phyloP scores from a whole-genome alignment of 495 filamentous ascomycete genomes.

The Paragyromitra xinjiangensis region DNA sequence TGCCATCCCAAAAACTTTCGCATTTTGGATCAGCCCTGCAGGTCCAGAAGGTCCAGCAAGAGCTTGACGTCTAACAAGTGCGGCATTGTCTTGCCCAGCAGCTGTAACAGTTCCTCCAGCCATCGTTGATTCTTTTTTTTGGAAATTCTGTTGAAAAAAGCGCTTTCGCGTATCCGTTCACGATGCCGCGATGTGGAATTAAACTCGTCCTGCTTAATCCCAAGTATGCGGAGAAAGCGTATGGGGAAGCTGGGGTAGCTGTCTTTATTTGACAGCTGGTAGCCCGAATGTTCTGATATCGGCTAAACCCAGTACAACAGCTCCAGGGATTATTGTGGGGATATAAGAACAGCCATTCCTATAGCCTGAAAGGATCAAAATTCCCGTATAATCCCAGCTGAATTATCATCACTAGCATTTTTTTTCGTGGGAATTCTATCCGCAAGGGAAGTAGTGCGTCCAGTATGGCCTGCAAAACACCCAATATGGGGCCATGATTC shows the following conservation, averaged over 20 bases:
- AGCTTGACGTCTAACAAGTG: conserved; percentile 69
- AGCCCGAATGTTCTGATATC: conserved; percentile 6
- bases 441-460: neutral
- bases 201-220: conserved; percentile 7
- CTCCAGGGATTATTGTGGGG: conserved; percentile 16
- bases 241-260: conserved; percentile 33
- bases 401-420: neutral
- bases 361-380: conserved; percentile 22
- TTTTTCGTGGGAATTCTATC: neutral
- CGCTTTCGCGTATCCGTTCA: neutral
- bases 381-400: conserved; percentile 2
- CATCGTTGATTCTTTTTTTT: conserved; percentile 32
- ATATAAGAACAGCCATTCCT: neutral
- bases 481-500: neutral
- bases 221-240: conserved; percentile 18
- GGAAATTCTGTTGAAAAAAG: neutral
- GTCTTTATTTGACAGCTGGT: conserved; percentile 35
- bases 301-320: conserved; percentile 32
- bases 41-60: conserved; percentile 73
- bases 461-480: neutral
- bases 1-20: conserved; percentile 75
- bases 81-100: conserved; percentile 55
- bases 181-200: conserved; percentile 2
- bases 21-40: conserved; percentile 71
- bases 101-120: conserved; percentile 38